Evolutionary conservation across 2,329 filamentous ascomycete genomes (phyloP).

Genomic region (Aspergillus pseudoviridinutans): DNA sequence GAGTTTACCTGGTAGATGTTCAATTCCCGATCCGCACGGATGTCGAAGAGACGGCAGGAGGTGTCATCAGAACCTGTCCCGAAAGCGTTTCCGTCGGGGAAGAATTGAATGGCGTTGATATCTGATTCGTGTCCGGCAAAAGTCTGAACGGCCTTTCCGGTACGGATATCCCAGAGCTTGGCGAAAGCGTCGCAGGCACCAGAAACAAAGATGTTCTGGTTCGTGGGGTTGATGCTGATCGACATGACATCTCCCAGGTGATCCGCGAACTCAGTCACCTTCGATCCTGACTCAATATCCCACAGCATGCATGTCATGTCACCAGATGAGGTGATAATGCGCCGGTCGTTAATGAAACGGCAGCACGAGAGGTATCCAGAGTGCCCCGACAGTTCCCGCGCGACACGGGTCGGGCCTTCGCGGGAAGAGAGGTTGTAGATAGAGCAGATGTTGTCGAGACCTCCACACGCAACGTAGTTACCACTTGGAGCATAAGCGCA

Average conservation of each 20-base stretch:
- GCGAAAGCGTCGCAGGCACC: constrained; percentile 98
- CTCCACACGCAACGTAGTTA: constrained; percentile 97
- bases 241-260: constrained; percentile 99
- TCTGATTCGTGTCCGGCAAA: constrained; percentile 98
- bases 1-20: constrained; percentile 62
- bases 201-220: constrained; percentile 99
- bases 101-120: constrained; percentile 99
- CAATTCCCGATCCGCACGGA: constrained; percentile 82
- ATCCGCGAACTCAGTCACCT: constrained; percentile 96
- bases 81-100: constrained; percentile 97
- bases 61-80: constrained; percentile 97
- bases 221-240: constrained; percentile 98
- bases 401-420: constrained; percentile 95
- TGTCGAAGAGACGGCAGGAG: constrained; percentile 95
- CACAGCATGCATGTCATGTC: constrained; percentile 99
- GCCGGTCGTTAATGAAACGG: constrained; percentile 96
- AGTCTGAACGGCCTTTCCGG: constrained; percentile 96
- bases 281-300: constrained; percentile 97
- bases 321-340: constrained; percentile 94
- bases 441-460: constrained; percentile 98
- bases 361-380: constrained; percentile 98
- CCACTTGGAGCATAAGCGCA: constrained; percentile 98
- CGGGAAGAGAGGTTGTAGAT: constrained; percentile 98
- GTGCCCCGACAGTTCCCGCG: constrained; percentile 91
- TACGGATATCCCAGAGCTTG: constrained; percentile 97